phyloP scores from a whole-genome alignment of 1,284 basidiomycete species.

The Trametes pubescens region DNA sequence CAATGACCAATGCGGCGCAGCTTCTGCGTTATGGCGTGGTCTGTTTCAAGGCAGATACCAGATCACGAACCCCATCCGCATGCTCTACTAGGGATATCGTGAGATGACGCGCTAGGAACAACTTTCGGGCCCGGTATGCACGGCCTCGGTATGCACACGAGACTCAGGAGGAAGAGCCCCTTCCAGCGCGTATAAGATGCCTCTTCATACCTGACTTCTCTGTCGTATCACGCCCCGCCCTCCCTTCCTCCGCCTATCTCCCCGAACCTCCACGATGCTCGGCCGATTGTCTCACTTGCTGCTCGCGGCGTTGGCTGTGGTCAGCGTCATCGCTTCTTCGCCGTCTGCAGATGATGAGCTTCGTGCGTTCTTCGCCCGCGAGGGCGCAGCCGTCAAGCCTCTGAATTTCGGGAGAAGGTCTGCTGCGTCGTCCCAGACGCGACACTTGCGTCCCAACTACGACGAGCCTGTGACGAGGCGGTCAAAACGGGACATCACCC shows the following conservation, averaged over 20 bases:
- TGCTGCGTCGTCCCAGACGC: slow-evolving; percentile 31
- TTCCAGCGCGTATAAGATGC: slow-evolving; percentile 23
- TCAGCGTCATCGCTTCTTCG: slow-evolving; percentile 14
- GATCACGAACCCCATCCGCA: slow-evolving; percentile 9
- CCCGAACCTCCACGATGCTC: slow-evolving; percentile 19
- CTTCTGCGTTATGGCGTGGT: slow-evolving; percentile 9
- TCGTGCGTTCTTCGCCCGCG: slow-evolving; percentile 28
- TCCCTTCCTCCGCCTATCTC: slow-evolving; percentile 2
- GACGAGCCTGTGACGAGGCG: slow-evolving; percentile 11
- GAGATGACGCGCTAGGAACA: slow-evolving; percentile 13
- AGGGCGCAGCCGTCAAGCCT: slow-evolving; percentile 26
- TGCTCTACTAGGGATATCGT: slow-evolving; percentile 13
- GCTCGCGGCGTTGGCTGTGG: slow-evolving; percentile 25
- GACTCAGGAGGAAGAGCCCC: not conserved
- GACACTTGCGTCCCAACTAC: slow-evolving; percentile 37
- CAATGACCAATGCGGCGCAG: slow-evolving; percentile 14
- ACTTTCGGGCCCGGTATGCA: not conserved
- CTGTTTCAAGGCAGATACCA: not conserved
- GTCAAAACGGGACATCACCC: slow-evolving; percentile 34
- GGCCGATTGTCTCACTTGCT: slow-evolving; percentile 24
- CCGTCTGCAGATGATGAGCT: slow-evolving; percentile 26
- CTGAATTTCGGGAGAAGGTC: slow-evolving; percentile 35
- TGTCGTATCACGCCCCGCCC: not conserved
- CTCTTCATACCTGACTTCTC: slow-evolving; percentile 5
- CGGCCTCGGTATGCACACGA: slow-evolving; percentile 6